These are phyloP conservation scores for Yamagishiella unicocca DNA, from an alignment of 139 green algal genomes.

Conservation along the genomic window DNA sequence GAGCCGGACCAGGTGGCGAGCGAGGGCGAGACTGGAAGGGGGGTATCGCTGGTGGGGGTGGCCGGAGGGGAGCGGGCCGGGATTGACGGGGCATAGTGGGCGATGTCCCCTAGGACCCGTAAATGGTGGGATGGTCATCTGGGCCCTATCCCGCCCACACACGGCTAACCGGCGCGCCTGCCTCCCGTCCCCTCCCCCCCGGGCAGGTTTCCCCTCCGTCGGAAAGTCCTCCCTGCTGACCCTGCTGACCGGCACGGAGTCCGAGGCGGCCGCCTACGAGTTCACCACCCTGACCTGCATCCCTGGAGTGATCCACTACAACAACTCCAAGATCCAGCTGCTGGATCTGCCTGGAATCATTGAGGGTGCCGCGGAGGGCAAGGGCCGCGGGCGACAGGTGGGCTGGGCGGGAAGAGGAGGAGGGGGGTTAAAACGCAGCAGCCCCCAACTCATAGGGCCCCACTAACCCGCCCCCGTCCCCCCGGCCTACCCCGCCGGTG, in stretches of 20 bases:
- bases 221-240: conserved; percentile 99
- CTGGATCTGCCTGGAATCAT: conserved; percentile 99
- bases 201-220: conserved; percentile 92
- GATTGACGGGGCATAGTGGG: too few relatives aligned
- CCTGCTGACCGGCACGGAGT: conserved; percentile 90
- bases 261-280: conserved; percentile 95
- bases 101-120: too few relatives aligned
- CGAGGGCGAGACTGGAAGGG: too few relatives aligned
- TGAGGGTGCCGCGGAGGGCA: conserved; percentile 95
- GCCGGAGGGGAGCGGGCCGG: too few relatives aligned
- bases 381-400: conserved; percentile 92
- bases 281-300: conserved; percentile 99
- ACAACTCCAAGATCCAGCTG: conserved; percentile 99
- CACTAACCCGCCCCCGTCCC: too few relatives aligned
- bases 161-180: not conserved
- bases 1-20: too few relatives aligned
- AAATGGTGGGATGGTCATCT: too few relatives aligned
- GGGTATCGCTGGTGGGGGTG: too few relatives aligned
- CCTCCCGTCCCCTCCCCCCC: not conserved
- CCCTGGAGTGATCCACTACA: conserved; percentile 98
- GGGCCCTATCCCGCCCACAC: not conserved
- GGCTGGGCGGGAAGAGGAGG: not conserved
- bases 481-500: not conserved
- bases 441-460: too few relatives aligned
- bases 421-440: too few relatives aligned